phyloP scores from a whole-genome alignment of 495 filamentous ascomycete species.

The Neurospora sp. region DNA sequence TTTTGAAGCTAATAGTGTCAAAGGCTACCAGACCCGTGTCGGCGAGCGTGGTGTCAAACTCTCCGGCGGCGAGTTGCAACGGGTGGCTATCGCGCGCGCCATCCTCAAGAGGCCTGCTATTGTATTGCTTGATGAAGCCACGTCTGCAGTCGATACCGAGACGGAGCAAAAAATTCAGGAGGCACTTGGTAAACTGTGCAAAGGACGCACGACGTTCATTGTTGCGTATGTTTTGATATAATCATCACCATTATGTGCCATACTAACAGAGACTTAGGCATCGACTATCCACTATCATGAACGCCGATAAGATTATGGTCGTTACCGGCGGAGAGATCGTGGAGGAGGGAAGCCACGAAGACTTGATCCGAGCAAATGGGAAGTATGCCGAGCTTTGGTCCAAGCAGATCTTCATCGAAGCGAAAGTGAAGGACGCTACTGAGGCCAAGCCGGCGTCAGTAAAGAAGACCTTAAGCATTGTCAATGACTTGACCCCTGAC shows the following conservation, averaged over 20 bases:
- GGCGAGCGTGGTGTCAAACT: conserved; percentile 58
- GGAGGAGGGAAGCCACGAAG: conserved; percentile 55
- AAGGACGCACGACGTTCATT: conserved; percentile 51
- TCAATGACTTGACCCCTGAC: conserved; percentile 32
- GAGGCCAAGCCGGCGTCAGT: conserved; percentile 6
- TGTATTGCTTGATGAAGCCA: conserved; percentile 48
- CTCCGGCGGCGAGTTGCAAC: conserved; percentile 66
- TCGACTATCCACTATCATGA: conserved; percentile 61
- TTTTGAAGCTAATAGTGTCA: conserved; percentile 4
- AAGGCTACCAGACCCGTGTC: conserved; percentile 48
- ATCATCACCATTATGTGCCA: neutral
- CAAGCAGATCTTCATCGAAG: conserved; percentile 45
- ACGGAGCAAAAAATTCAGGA: conserved; percentile 66
- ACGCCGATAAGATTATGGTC: conserved; percentile 58
- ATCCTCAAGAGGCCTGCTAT: conserved; percentile 46
- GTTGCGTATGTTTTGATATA: conserved; percentile 42
- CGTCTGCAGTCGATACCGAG: conserved; percentile 52
- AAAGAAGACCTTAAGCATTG: conserved; percentile 22
- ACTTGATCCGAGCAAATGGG: conserved; percentile 43
- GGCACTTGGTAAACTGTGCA: conserved; percentile 47
- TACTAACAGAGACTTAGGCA: conserved; percentile 32
- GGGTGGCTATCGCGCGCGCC: conserved; percentile 64
- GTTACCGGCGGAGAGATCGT: conserved; percentile 54
- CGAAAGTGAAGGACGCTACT: conserved; percentile 31
- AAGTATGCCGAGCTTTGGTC: conserved; percentile 58